These are phyloP conservation scores for Cercospora sp. DNA, from an alignment of 2,329 filamentous ascomycete species.

Conservation along the genomic window DNA sequence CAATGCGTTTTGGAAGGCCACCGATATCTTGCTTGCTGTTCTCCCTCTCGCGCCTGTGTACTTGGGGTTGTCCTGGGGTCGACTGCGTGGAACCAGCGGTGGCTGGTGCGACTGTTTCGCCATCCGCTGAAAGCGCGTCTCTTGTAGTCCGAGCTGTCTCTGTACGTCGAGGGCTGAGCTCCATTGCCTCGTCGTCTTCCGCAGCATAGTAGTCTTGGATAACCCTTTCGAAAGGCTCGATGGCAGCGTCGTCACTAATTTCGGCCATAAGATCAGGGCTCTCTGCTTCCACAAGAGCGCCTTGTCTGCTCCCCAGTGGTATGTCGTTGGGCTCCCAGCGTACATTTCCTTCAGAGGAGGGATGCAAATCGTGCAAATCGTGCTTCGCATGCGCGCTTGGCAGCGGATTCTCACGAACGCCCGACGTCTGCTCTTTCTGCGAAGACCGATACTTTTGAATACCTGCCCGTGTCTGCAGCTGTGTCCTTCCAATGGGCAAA, in stretches of 20 bases:
- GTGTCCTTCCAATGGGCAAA: conserved; percentile 22
- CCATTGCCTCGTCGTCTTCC: background rate
- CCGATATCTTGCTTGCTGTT: background rate
- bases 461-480: background rate
- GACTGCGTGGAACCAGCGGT: background rate
- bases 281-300: background rate
- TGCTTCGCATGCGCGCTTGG: background rate
- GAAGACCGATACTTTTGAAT: background rate
- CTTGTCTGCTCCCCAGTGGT: background rate
- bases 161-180: background rate
- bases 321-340: background rate
- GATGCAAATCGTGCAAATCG: background rate
- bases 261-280: background rate
- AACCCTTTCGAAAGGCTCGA: background rate
- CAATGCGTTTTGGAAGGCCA: background rate
- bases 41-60: background rate
- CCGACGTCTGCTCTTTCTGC: background rate
- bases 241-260: background rate
- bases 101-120: background rate
- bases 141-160: background rate
- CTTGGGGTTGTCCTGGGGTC: background rate
- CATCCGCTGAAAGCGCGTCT: background rate
- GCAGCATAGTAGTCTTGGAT: conserved; percentile 1
- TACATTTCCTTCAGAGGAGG: background rate
- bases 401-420: background rate